These are phyloP conservation scores for Pittosporum tobira DNA, from an alignment of 129 eudicot genomes.

Conservation along the genomic window DNA sequence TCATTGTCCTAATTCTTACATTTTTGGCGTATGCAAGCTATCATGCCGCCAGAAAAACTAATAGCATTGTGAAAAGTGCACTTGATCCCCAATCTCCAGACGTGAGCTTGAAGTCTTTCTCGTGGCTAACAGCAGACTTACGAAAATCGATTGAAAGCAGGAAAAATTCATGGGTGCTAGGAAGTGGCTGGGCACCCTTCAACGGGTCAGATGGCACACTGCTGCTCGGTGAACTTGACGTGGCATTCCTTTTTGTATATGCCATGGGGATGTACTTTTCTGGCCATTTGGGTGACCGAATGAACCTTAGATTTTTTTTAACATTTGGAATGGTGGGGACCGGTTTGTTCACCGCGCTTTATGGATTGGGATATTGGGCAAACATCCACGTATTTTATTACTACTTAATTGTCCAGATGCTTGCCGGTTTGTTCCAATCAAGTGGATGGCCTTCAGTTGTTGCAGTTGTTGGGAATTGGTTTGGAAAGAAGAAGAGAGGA, in stretches of 20 bases:
- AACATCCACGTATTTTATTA: slow-evolving; percentile 66
- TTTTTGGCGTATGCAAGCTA: slow-evolving; percentile 68
- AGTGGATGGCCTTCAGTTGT: slow-evolving; percentile 99
- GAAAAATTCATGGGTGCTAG: slow-evolving; percentile 29
- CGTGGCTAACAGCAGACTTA: slow-evolving; percentile 29
- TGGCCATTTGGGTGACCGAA: slow-evolving; percentile 82
- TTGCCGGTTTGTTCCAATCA: slow-evolving; percentile 89
- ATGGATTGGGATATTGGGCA: slow-evolving; percentile 87
- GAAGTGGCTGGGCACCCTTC: slow-evolving; percentile 87
- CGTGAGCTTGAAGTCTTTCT: slow-evolving; percentile 22
- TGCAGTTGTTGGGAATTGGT: slow-evolving; percentile 95
- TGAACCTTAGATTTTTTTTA: slow-evolving; percentile 72
- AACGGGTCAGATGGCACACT: slow-evolving; percentile 59
- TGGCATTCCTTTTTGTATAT: slow-evolving; percentile 74
- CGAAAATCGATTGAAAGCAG: slow-evolving; percentile 15
- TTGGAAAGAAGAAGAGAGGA: slow-evolving; percentile 78
- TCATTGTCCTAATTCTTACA: slow-evolving; percentile 58
- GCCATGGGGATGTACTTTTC: slow-evolving; percentile 88
- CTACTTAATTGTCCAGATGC: slow-evolving; percentile 74
- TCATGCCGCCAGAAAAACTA: slow-evolving; percentile 81
- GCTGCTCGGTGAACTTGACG: slow-evolving; percentile 87
- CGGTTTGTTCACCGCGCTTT: slow-evolving; percentile 75
- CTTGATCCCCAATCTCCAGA: slow-evolving; percentile 69
- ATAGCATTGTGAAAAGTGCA: slow-evolving; percentile 87
- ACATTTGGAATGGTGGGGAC: slow-evolving; percentile 97